Conservation (phyloP, 371 early-diverging fungal genomes). For the Dinochytrium kinnereticum region DNA sequence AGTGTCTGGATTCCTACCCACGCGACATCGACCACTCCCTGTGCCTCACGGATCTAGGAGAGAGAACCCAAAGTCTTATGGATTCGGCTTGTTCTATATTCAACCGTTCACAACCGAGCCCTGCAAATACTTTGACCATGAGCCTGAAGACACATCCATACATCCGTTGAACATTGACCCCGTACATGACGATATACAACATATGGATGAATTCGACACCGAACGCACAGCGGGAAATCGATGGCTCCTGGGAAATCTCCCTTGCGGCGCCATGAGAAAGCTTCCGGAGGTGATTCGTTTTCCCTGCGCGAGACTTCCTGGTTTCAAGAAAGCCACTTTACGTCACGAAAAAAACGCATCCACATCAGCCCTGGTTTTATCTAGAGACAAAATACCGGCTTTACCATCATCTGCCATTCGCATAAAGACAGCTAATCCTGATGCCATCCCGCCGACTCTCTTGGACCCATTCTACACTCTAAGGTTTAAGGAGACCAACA, state of each 20-base stretch:
- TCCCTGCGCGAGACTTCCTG: slow-evolving; percentile 9
- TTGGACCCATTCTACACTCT: slow-evolving; percentile 13
- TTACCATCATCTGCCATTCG: neutral
- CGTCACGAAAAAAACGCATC: neutral
- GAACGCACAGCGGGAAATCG: slow-evolving; percentile 17
- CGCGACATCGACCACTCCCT: neutral
- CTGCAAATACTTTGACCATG: neutral
- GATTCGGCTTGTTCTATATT: slow-evolving; percentile 20
- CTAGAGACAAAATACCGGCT: neutral
- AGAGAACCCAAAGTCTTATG: slow-evolving; percentile 16
- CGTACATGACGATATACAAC: slow-evolving; percentile 16
- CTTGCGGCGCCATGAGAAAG: neutral
- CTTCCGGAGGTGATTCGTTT: slow-evolving; percentile 16
- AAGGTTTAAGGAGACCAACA: slow-evolving; percentile 7
- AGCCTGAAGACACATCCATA: slow-evolving; percentile 7
- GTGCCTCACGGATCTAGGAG: neutral
- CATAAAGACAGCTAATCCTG: slow-evolving; percentile 8
- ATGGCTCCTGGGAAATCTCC: slow-evolving; percentile 16
- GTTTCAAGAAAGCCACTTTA: neutral
- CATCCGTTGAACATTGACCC: slow-evolving; percentile 26
- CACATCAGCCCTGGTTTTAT: neutral
- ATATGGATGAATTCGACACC: slow-evolving; percentile 3
- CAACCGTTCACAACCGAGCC: slow-evolving; percentile 1
- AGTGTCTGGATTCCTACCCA: neutral
- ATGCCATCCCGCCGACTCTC: neutral